These are phyloP conservation scores for Plasmodium berghei DNA, from an alignment of 169 alveolate species.

Conservation along the genomic window DNA sequence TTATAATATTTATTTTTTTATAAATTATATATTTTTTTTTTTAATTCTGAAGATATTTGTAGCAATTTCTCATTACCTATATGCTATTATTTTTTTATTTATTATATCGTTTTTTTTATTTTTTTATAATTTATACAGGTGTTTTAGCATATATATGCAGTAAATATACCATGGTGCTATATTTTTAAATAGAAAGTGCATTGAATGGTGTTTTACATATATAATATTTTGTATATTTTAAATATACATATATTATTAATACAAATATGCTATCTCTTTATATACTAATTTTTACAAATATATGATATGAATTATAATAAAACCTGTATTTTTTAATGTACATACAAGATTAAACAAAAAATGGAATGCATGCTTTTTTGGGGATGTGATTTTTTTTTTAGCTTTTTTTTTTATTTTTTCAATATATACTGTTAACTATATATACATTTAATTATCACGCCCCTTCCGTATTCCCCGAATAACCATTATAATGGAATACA, in stretches of 20 bases:
- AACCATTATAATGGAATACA: too few relatives aligned
- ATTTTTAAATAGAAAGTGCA: conserved; percentile 1
- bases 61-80: neutral
- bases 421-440: too few relatives aligned
- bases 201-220: neutral
- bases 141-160: neutral
- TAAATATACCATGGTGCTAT: neutral
- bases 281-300: too few relatives aligned
- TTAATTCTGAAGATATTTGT: neutral
- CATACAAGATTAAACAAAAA: too few relatives aligned
- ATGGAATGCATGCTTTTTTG: neutral
- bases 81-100: neutral
- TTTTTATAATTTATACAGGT: neutral
- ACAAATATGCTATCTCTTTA: neutral
- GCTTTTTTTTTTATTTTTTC: conserved; percentile 1
- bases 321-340: too few relatives aligned
- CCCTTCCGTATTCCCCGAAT: too few relatives aligned
- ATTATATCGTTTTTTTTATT: neutral
- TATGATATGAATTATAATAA: too few relatives aligned
- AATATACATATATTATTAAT: neutral
- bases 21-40: neutral
- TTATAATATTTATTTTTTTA: neutral
- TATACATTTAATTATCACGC: too few relatives aligned
- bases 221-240: neutral
- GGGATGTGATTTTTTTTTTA: neutral